Conservation (phyloP, 106 monocot species). For the Cymbidium sinense region DNA sequence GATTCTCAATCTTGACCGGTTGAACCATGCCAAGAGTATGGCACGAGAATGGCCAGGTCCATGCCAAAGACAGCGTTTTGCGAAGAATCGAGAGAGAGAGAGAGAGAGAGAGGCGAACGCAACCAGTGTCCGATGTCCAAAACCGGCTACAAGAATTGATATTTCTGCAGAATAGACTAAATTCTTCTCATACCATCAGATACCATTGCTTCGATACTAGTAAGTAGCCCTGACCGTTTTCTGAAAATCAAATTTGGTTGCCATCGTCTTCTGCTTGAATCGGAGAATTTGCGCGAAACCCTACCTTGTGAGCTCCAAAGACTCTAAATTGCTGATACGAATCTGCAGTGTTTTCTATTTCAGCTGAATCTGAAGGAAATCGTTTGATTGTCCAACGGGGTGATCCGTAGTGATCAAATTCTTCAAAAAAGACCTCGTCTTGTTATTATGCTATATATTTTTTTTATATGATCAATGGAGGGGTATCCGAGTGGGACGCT, state of each 20-base stretch:
- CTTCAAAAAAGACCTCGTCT: not conserved
- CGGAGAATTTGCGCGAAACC: not conserved
- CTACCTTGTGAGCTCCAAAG: not conserved
- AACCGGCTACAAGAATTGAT: not conserved
- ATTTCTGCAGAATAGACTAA: not conserved
- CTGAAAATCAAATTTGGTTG: not conserved
- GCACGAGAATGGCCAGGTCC: not conserved
- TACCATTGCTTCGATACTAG: not conserved
- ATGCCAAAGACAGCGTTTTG: not conserved
- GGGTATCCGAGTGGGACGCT: not conserved
- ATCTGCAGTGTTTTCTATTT: no score
- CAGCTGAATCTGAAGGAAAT: not conserved
- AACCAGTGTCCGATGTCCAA: not conserved
- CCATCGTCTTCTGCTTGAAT: not conserved
- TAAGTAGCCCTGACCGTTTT: not conserved
- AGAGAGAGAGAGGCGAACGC: not conserved
- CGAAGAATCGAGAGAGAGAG: not conserved
- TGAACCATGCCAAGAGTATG: no score
- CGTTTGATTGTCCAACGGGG: not conserved
- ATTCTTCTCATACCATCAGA: no score
- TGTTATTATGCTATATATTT: not conserved
- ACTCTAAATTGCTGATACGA: not conserved
- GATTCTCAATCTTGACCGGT: no score
- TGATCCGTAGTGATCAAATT: not conserved
- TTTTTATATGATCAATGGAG: conserved; percentile 4